phyloP scores from a whole-genome alignment of 441 rosid species.

The Isatis lusitanica region DNA sequence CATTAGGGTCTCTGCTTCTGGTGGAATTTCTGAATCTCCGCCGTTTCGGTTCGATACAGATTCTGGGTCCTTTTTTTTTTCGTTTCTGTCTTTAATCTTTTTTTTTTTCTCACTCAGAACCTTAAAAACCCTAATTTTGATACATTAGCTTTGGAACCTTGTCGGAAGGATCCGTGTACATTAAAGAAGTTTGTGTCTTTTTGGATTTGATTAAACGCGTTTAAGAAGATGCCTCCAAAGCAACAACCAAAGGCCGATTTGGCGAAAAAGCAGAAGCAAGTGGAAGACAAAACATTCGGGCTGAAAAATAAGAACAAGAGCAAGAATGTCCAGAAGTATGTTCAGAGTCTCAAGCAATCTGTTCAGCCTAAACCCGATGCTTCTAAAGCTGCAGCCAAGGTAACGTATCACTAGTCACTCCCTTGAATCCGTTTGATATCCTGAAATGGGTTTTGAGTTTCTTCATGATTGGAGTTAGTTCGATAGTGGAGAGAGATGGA shows the following conservation, averaged over 20 bases:
- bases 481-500: neutral
- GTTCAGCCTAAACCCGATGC: conserved; percentile 80
- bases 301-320: conserved; percentile 94
- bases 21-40: conserved; percentile 28
- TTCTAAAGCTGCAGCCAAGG: conserved; percentile 70
- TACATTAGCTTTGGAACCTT: conserved; percentile 14
- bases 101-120: neutral
- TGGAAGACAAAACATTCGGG: conserved; percentile 95
- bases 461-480: conserved; percentile 9
- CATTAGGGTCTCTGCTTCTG: conserved; percentile 35
- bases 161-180: conserved; percentile 21
- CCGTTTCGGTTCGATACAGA: conserved; percentile 21
- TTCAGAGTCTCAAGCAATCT: conserved; percentile 79
- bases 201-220: neutral
- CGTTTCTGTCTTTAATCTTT: neutral
- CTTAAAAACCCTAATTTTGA: conserved; percentile 34
- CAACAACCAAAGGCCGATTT: conserved; percentile 72
- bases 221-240: conserved; percentile 80
- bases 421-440: neutral
- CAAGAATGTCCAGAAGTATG: conserved; percentile 91
- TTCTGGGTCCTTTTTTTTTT: neutral
- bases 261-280: conserved; percentile 92
- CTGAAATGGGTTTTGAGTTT: neutral
- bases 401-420: neutral
- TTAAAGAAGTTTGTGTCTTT: neutral